Base-by-base conservation (phyloP, 768 basidiomycete genomes). In the Tricholoma saponaceum region DNA sequence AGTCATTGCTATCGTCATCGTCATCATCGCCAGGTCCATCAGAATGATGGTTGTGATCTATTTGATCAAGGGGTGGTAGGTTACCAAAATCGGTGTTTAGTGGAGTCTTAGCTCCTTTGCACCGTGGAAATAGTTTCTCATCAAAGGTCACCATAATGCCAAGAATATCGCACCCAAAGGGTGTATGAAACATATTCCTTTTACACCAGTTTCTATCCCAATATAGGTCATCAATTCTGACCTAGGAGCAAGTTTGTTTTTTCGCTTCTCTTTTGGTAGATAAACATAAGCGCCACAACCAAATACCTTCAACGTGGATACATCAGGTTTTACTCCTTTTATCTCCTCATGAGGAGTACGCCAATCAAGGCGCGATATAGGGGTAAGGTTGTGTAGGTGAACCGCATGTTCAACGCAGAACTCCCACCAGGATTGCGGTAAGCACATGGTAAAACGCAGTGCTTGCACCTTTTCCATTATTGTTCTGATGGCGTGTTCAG, bases 281-380 rank as follows among this genome's bases (percentile, higher is more conserved):
- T 30, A 55, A 3, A 59, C 54, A 26, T 59, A 59, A 13, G 58
- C 54, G 9, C 47, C 58, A 55, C 58, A 59, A 22, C 58, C 54
- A 5, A 59, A 44, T 3, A 59, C 58, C 14, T 49, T 33, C 16
- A 55, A 18, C 13, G 49, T 13, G 2, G 54, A 51, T 8, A 59
- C 12, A 26, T 59, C 58, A 2, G 58, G 53, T 23, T 50, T 55
- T 26, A 39, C 26, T 0, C 25, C 23, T 9, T 23, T 39, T 5
- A 55, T 10, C 1, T 10, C 20, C n/a, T 59, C 49, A 25, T 10
- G 6, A 5, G 22, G 43, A 10, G 43, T 46, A 3, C 3, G 1
- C 43, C 43, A 46, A 22, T 46, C 12, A 10, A 23, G 20, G 1
- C 23, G 2, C 10, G 8, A 7, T 10, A 46, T 23, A 2, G 43